A percentile compares a stretch with the other conserved stretches of the same genome.
phyloP scores from a whole-genome alignment of 208 protist species.

The Leishmania tropica region DNA sequence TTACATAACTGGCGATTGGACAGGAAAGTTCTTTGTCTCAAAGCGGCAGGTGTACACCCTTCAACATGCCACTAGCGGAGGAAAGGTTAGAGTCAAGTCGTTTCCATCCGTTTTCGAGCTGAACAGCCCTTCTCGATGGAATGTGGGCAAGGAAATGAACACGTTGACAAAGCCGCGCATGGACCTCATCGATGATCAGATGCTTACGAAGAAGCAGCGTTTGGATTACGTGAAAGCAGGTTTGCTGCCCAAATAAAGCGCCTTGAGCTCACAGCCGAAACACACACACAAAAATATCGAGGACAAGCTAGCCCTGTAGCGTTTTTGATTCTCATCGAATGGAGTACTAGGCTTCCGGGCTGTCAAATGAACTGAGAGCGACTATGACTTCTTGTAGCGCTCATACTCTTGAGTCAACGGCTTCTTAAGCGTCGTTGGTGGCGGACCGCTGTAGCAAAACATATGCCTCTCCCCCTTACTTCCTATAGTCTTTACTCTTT shows the following conservation, averaged over 20 bases:
- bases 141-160: constrained; percentile 89
- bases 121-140: constrained; percentile 87
- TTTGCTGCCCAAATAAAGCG: constrained; percentile 77
- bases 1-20: constrained; percentile 93
- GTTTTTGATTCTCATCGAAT: not conserved
- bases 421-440: not conserved
- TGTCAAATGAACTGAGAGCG: not conserved
- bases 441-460: not conserved
- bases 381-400: not conserved
- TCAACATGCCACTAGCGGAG: constrained; percentile 86
- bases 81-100: constrained; percentile 82
- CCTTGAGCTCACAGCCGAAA: not conserved
- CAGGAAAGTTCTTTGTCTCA: constrained; percentile 91
- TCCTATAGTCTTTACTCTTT: not conserved
- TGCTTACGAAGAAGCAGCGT: constrained; percentile 92
- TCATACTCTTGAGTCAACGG: not conserved
- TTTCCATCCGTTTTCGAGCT: constrained; percentile 90
- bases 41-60: constrained; percentile 91
- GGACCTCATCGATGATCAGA: constrained; percentile 92
- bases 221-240: constrained; percentile 89
- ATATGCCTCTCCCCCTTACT: not conserved
- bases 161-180: constrained; percentile 86
- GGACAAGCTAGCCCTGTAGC: not conserved
- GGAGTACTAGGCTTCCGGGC: not conserved
- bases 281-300: not conserved